A percentile compares a stretch with the other conserved stretches of the same genome.
phyloP scores from a whole-genome alignment of 2,329 filamentous ascomycete genomes.

The Arthroderma uncinatum region DNA sequence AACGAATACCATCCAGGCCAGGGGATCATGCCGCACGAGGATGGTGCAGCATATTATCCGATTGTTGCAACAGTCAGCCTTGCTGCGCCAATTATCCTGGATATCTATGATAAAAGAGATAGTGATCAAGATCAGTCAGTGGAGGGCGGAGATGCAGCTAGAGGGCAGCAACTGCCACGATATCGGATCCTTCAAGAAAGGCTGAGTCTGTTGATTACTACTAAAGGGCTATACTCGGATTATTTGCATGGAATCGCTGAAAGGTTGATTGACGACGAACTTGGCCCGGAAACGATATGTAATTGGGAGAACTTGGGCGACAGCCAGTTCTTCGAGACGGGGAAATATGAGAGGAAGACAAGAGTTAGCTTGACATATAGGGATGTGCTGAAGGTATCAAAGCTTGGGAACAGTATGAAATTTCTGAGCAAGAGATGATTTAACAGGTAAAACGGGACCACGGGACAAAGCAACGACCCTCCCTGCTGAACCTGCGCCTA shows the following conservation, averaged over 20 bases:
- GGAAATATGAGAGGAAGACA: conserved; percentile 39
- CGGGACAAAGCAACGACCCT: no score
- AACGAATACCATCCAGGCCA: conserved; percentile 84
- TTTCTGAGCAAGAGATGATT: conserved; percentile 26
- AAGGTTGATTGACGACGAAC: conserved; percentile 49
- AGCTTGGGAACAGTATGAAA: conserved; percentile 57
- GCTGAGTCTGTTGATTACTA: conserved; percentile 55
- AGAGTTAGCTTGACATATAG: conserved; percentile 57
- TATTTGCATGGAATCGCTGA: conserved; percentile 51
- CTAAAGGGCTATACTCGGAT: conserved; percentile 42
- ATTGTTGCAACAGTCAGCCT: conserved; percentile 87
- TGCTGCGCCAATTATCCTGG: conserved; percentile 63
- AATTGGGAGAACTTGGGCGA: conserved; percentile 49
- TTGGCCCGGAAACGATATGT: conserved; percentile 43
- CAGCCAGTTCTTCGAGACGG: conserved; percentile 25
- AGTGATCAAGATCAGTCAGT: conserved; percentile 24
- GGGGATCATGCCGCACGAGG: conserved; percentile 97
- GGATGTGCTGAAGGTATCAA: conserved; percentile 75
- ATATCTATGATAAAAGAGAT: conserved; percentile 56
- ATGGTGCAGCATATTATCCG: conserved; percentile 75
- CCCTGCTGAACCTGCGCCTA: neutral
- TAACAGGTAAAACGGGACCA: no score
- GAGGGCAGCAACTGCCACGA: conserved; percentile 20
- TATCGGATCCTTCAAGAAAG: conserved; percentile 70
- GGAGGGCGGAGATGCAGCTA: conserved; percentile 21